phyloP scores from a whole-genome alignment of 2,329 filamentous ascomycete genomes.

The Cryphonectria naterciae region DNA sequence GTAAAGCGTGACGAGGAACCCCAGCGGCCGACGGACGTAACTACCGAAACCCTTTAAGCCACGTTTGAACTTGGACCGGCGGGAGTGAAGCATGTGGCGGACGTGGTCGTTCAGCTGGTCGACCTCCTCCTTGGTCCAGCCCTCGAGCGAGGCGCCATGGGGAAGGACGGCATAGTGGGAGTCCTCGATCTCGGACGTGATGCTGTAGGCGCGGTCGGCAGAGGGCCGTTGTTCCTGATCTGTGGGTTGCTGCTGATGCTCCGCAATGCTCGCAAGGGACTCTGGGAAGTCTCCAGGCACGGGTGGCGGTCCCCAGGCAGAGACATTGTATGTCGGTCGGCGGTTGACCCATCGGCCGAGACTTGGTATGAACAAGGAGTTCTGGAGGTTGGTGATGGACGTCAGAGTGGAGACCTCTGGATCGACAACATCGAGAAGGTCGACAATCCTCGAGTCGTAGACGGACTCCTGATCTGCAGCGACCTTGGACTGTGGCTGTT shows the following conservation, averaged over 20 bases:
- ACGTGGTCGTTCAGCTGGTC: slow-evolving; percentile 83
- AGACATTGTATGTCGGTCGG: slow-evolving; percentile 76
- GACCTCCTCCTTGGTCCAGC: slow-evolving; percentile 77
- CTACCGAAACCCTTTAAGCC: slow-evolving; percentile 79
- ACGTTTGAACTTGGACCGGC: slow-evolving; percentile 77
- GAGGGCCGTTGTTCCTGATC: slow-evolving; percentile 32
- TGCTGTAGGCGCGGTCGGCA: slow-evolving; percentile 49
- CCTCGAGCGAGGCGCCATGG: slow-evolving; percentile 70
- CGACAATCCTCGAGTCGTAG: slow-evolving; percentile 38
- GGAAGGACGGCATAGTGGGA: slow-evolving; percentile 80
- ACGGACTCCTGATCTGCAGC: slow-evolving; percentile 17
- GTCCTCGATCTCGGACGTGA: slow-evolving; percentile 70
- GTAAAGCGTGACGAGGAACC: slow-evolving; percentile 83
- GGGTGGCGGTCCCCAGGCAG: slow-evolving; percentile 45
- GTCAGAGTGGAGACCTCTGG: slow-evolving; percentile 83
- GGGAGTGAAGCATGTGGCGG: slow-evolving; percentile 84
- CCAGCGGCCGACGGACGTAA: slow-evolving; percentile 76
- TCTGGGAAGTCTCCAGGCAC: slow-evolving; percentile 32
- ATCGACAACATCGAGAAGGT: slow-evolving; percentile 52
- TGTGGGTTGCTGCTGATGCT: slow-evolving; percentile 30
- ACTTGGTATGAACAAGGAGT: slow-evolving; percentile 84
- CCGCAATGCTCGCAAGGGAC: slow-evolving; percentile 33
- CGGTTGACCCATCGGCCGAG: slow-evolving; percentile 77
- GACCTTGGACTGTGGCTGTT: slow-evolving; percentile 17
- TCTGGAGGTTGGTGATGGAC: slow-evolving; percentile 86